Evolutionary conservation across 108 stramenopile genomes (phyloP), one percentile per base, ranked within the genome.

Genomic region (Nitzschia palea): DNA sequence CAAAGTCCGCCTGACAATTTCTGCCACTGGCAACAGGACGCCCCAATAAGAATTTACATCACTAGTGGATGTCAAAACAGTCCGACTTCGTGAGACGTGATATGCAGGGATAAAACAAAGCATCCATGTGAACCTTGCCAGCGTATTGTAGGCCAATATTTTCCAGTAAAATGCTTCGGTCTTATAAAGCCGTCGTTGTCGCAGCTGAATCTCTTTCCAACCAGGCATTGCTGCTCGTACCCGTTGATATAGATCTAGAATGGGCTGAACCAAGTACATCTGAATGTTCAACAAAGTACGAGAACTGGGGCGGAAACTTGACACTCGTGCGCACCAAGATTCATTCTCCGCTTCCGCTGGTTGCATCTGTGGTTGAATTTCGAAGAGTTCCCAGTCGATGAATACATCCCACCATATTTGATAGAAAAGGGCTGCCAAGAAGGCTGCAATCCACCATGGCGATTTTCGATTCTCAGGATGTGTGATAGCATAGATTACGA

Each of bases 361-460:
- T 53, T 43, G 70, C 40, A 52, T 80, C 35, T 48, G 69, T 18
- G 42, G 87, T 78, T 51, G 76, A 61, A 90, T 67, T 14, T 86
- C 87, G 34, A 95, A 76, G 22, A 93, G 64, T 42, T 93, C 87
- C 94, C 94, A 95, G 62, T 95, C 94, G 65, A 95, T 82, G 32
- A 85, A 68, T 3, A 78, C 70, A 71, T 95, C 94, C 94, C 94
- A 95, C 35, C 75, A 73, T 32, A 95, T 86, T 70, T 95, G 94
- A 70, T 93, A 95, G 14, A 89, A 8, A 2, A 86, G 64, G 6
- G 87, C 59, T 10, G 69, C 34, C n/a, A 65, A 48, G 62, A 93
- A 91, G 8, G 64, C 77, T 12, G 73, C 37, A 3, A 80, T 65
- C 94, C 94, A 95, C 67, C 58, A 63, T 8, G 56, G 28, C 18